phyloP scores from a whole-genome alignment of 805 yeast genomes.

The Wickerhamomyces subpelliculosus region DNA sequence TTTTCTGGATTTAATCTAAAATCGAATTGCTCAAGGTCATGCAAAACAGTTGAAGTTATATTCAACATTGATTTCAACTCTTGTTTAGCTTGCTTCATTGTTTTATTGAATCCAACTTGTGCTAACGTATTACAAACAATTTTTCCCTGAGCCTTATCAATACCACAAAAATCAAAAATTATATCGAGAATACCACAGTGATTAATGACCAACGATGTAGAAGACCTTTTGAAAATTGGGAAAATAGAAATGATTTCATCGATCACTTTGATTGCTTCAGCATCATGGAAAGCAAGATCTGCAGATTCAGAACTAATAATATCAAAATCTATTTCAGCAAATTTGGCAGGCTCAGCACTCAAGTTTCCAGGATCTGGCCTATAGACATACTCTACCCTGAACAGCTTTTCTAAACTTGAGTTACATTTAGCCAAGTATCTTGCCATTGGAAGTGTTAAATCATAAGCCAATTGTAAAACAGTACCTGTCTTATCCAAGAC shows the following conservation, averaged over 20 bases:
- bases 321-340: constrained; percentile 83
- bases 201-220: constrained; percentile 58
- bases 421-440: constrained; percentile 66
- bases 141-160: constrained; percentile 65
- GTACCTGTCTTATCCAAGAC: constrained; percentile 82
- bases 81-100: constrained; percentile 49
- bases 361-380: constrained; percentile 50
- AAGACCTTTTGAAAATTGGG: constrained; percentile 58
- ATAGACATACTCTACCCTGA: constrained; percentile 74
- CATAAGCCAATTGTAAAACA: constrained; percentile 84
- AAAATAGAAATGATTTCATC: constrained; percentile 63
- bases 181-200: constrained; percentile 77
- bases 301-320: constrained; percentile 47
- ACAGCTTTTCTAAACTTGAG: constrained; percentile 51
- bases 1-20: constrained; percentile 64
- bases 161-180: constrained; percentile 74
- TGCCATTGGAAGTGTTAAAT: constrained; percentile 85
- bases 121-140: constrained; percentile 69
- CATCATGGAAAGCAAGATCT: constrained; percentile 60
- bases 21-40: constrained; percentile 76
- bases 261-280: constrained; percentile 78
- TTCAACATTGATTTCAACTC: constrained; percentile 59
- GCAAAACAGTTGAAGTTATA: constrained; percentile 73
- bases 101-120: constrained; percentile 64
- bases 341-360: constrained; percentile 70